Base-by-base conservation (phyloP, 352 stramenopile species). In the Globisporangium irregulare region DNA sequence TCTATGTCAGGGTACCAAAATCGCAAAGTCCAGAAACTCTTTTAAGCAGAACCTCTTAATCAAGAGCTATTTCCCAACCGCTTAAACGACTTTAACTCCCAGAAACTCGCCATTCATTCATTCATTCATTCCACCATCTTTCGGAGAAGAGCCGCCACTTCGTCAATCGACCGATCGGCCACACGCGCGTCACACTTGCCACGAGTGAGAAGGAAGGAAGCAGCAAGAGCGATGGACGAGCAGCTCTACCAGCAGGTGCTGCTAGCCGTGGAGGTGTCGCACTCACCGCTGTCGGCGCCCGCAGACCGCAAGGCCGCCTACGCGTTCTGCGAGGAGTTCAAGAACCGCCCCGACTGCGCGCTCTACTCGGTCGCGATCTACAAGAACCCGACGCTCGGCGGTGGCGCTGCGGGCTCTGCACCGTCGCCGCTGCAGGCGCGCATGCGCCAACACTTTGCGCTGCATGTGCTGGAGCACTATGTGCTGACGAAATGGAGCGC, bases 381-480 rank as follows among this genome's bases (percentile, higher is more conserved):
- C 70, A 86, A 83, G 36, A 84, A 85, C 56, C 80, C 84, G 38
- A 70, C 60, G 2, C 68, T 69, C 10, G 63, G 67, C 18, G 63
- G 67, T 15, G 66, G 57, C 1, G 36, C 36, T 43, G 27, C 27
- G 9, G 51, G 14, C 1, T 63, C 57, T 9, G 27, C 64, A 14
- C 41, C 66, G 27, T 64, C 73, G 41, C 51, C 66, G 22, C 43
- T 88, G 27, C 75, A 87, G 65, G 64, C 77, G 22, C 73, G 81
- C 63, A 87, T 73, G 24, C 80, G 84, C 43, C 86, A 86, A 59
- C 86, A 94, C 71, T 94, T 94, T 76, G 84, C 86, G 58, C 72
- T 94, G 34, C 86, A 94, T 56, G 82, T 92, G 27, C 73, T 94
- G 29, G 86, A 92, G 61, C 83, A 88, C 53, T 84, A 87, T 63